Evolutionary conservation across 192 early-diverging fungal genomes (phyloP).

Genomic region (Coemansia sp.): DNA sequence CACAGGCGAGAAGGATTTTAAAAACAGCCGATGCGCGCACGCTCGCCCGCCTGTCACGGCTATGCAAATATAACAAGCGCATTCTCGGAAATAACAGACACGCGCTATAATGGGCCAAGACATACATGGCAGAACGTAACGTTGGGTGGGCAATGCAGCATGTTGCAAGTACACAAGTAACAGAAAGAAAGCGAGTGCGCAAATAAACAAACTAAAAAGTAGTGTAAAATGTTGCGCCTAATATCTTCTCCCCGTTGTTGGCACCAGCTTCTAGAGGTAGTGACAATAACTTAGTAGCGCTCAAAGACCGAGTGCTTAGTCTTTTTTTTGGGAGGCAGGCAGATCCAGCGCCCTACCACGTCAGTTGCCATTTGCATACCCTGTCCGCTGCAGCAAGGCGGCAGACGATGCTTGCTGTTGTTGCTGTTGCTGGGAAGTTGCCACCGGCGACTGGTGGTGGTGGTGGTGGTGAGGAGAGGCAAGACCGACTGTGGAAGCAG

Average conservation of each 20-base stretch:
- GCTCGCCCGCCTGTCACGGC: background rate
- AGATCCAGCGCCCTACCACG: background rate
- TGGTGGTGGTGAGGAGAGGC: constrained; percentile 36
- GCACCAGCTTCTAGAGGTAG: background rate
- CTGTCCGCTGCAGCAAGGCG: constrained; percentile 33
- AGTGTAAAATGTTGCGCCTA: background rate
- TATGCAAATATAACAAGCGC: background rate
- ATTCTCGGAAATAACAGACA: constrained; percentile 4
- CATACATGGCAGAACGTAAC: background rate
- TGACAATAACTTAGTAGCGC: background rate
- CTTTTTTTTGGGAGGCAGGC: background rate
- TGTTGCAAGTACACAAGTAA: background rate
- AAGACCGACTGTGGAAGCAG: constrained; percentile 3
- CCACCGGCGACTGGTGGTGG: constrained; percentile 21
- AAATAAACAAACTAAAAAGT: background rate
- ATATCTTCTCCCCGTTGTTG: background rate
- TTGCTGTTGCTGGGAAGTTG: constrained; percentile 23
- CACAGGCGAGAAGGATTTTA: background rate
- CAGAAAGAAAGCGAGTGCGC: background rate
- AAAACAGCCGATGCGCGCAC: background rate
- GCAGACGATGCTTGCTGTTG: constrained; percentile 17
- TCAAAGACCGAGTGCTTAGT: constrained; percentile 5
- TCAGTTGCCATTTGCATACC: constrained; percentile 28
- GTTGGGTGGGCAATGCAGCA: background rate
- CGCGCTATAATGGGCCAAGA: background rate